phyloP scores from a whole-genome alignment of 352 stramenopile species.

The Globisporangium parvum region DNA sequence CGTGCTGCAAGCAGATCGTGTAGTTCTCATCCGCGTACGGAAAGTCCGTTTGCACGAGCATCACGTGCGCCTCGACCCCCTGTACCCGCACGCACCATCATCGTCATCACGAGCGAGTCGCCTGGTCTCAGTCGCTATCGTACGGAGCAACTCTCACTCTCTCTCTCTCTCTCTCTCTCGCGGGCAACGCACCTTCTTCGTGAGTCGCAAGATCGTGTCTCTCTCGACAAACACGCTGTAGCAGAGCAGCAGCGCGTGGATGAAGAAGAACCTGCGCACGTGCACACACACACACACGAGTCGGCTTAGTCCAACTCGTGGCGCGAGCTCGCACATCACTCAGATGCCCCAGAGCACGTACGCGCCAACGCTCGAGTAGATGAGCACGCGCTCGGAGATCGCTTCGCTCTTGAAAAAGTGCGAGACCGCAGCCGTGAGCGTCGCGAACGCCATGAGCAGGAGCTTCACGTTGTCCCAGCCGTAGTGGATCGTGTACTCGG shows the following conservation, averaged over 20 bases:
- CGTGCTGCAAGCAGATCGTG: slow-evolving; percentile 46
- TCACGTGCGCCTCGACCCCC: slow-evolving; percentile 23
- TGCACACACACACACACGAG: background rate
- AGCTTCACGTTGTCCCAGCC: slow-evolving; percentile 83
- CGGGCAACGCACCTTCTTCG: slow-evolving; percentile 35
- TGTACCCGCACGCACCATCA: slow-evolving; percentile 4
- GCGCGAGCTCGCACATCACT: background rate
- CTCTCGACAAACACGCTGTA: slow-evolving; percentile 74
- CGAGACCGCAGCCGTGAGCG: slow-evolving; percentile 47
- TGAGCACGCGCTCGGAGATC: slow-evolving; percentile 58
- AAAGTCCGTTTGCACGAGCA: slow-evolving; percentile 67
- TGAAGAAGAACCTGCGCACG: slow-evolving; percentile 63
- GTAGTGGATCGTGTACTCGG: slow-evolving; percentile 59
- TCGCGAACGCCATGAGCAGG: slow-evolving; percentile 66
- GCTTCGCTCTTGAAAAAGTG: slow-evolving; percentile 63
- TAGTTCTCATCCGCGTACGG: slow-evolving; percentile 75
- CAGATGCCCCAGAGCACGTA: slow-evolving; percentile 12
- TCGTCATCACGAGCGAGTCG: background rate
- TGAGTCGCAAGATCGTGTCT: slow-evolving; percentile 69
- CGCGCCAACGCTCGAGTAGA: slow-evolving; percentile 64
- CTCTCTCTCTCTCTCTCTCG: no score
- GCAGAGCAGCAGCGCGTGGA: slow-evolving; percentile 64
- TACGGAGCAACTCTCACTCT: no score
- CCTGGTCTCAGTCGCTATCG: background rate
- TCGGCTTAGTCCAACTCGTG: background rate